Evolutionary conservation across 2,329 filamentous ascomycete species (phyloP).

Genomic region (Diplodia sapinea): DNA sequence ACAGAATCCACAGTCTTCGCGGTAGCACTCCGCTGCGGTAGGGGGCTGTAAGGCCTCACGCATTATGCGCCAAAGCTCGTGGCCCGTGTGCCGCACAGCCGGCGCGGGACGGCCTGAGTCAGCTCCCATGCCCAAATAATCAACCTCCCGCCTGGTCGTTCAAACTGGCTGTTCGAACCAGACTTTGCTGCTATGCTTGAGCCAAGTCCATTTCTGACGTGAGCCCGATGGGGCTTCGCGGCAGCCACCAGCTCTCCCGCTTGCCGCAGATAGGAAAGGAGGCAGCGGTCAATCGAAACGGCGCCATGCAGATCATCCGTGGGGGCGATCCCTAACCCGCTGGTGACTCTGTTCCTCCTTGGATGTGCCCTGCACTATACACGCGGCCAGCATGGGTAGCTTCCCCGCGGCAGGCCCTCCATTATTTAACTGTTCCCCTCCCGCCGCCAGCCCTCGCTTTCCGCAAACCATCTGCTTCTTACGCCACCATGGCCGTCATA

Average conservation of each 20-base stretch:
- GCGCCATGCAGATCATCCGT: conserved; percentile 14
- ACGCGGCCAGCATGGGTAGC: background rate
- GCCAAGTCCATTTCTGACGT: background rate
- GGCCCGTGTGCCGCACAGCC: background rate
- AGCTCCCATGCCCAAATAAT: background rate
- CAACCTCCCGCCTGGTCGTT: no score
- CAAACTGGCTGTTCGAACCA: no score
- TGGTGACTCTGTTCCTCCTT: background rate
- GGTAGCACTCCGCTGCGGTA: no score
- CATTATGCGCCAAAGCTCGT: background rate
- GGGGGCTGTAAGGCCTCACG: no score
- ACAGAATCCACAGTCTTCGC: no score
- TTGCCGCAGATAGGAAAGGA: background rate
- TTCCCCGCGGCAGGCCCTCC: background rate
- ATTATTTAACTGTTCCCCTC: background rate
- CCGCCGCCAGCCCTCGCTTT: background rate
- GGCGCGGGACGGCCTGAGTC: background rate
- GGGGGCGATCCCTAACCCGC: background rate
- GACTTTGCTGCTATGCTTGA: no score
- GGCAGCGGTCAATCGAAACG: conserved; percentile 3
- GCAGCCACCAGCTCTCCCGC: background rate
- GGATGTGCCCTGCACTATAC: conserved; percentile 1
- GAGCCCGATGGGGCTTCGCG: background rate
- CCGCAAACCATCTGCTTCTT: background rate
- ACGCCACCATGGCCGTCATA: background rate